phyloP scores from a whole-genome alignment of 306 rosid species.

The Sesbania bispinosa region DNA sequence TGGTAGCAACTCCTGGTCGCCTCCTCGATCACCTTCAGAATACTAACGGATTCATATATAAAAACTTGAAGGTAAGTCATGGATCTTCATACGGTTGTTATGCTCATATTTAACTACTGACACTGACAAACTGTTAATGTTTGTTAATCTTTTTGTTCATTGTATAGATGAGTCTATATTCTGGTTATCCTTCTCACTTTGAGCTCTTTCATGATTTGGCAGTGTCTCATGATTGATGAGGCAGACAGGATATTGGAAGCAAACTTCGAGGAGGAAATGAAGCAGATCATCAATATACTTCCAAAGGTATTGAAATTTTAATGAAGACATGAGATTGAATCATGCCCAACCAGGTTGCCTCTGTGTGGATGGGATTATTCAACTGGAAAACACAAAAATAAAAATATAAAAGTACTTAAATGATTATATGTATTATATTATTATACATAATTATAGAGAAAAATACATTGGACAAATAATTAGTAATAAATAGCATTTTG shows the following conservation, averaged over 20 bases:
- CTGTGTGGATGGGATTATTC: neutral
- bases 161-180: conserved; percentile 24
- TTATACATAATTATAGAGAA: neutral
- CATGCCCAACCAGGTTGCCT: neutral
- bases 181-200: conserved; percentile 20
- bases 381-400: neutral
- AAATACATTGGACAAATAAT: neutral
- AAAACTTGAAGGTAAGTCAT: conserved; percentile 61
- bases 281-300: conserved; percentile 70
- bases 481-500: neutral
- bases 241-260: conserved; percentile 96
- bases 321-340: neutral
- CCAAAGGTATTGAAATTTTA: conserved; percentile 66
- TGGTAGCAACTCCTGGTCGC: conserved; percentile 96
- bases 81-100: neutral
- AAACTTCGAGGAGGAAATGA: conserved; percentile 97
- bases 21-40: conserved; percentile 92
- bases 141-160: neutral
- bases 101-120: neutral
- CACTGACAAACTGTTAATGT: neutral
- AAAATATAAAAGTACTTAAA: neutral
- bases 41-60: conserved; percentile 75
- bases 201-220: conserved; percentile 31
- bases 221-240: conserved; percentile 94
- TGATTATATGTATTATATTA: too few species aligned